A percentile compares a stretch with the other conserved stretches of the same genome.
phyloP scores from a whole-genome alignment of 345 rosid species.

The Rhodamnia argentea region DNA sequence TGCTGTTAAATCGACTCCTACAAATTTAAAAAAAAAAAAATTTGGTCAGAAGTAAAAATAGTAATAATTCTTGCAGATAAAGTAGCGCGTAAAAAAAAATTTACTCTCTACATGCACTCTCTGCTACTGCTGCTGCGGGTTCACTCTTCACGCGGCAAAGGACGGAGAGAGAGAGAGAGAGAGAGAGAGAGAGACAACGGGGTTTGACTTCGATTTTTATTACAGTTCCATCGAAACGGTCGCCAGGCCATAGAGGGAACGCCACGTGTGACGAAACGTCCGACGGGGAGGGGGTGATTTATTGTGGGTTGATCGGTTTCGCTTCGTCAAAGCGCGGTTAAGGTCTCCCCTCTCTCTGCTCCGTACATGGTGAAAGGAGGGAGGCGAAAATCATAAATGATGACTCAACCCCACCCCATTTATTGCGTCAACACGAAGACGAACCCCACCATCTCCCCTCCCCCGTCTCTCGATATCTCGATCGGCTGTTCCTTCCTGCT shows the following conservation, averaged over 20 bases:
- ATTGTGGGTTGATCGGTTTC: not conserved
- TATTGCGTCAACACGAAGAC: not conserved
- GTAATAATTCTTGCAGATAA: not conserved
- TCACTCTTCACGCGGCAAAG: slow-evolving; percentile 1
- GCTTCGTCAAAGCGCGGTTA: not conserved
- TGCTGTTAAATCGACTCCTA: not conserved
- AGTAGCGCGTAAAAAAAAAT: not conserved
- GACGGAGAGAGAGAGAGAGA: not conserved
- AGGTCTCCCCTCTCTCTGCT: not conserved
- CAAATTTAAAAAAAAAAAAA: too few species aligned
- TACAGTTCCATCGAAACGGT: not conserved
- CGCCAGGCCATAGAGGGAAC: not conserved
- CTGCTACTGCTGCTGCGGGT: not conserved
- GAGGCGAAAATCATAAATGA: not conserved
- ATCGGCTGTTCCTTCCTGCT: not conserved
- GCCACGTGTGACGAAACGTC: slow-evolving; percentile 5
- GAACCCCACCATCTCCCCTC: not conserved
- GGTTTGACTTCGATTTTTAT: not conserved
- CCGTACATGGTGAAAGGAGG: not conserved
- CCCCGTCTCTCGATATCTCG: not conserved
- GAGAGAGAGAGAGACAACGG: not conserved
- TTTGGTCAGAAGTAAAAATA: too few species aligned
- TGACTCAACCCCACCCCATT: not conserved
- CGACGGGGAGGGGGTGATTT: not conserved
- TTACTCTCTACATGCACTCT: not conserved